Evolutionary conservation across 1,284 basidiomycete species (phyloP).

Genomic region (Cryptococcus hybrid): DNA sequence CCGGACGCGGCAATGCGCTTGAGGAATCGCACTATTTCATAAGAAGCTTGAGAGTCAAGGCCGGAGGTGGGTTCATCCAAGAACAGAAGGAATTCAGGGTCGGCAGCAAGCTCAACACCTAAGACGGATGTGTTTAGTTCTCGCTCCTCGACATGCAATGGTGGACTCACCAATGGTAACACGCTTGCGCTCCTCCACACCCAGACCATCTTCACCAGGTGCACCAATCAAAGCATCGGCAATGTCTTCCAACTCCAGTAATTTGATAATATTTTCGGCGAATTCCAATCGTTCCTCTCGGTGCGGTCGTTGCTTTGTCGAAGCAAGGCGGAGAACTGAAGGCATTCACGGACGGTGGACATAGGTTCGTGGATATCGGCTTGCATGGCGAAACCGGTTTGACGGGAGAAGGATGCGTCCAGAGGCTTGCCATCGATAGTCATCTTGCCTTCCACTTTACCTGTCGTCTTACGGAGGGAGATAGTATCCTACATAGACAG

Average conservation of each 20-base stretch:
- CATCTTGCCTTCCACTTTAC: neutral
- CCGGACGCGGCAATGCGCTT: conserved; percentile 65
- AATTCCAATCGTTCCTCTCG: conserved; percentile 56
- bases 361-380: conserved; percentile 81
- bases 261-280: conserved; percentile 56
- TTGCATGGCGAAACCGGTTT: conserved; percentile 67
- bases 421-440: neutral
- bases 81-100: conserved; percentile 59
- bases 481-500: neutral
- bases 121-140: too few relatives aligned
- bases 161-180: conserved; percentile 53
- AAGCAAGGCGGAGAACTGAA: conserved; percentile 60
- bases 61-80: conserved; percentile 58
- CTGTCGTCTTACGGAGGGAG: neutral
- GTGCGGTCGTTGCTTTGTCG: conserved; percentile 56
- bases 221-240: conserved; percentile 54
- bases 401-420: neutral
- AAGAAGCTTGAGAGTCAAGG: conserved; percentile 60
- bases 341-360: conserved; percentile 61
- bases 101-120: conserved; percentile 59
- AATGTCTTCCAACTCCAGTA: conserved; percentile 55
- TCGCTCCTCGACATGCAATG: too few relatives aligned
- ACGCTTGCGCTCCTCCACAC: conserved; percentile 54
- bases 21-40: conserved; percentile 54
- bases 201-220: conserved; percentile 55